Percentiles rank a stretch among this genome's conserved stretches.
Evolutionary conservation across 1,284 basidiomycete species (phyloP).

Genomic region (Mycena sp.): DNA sequence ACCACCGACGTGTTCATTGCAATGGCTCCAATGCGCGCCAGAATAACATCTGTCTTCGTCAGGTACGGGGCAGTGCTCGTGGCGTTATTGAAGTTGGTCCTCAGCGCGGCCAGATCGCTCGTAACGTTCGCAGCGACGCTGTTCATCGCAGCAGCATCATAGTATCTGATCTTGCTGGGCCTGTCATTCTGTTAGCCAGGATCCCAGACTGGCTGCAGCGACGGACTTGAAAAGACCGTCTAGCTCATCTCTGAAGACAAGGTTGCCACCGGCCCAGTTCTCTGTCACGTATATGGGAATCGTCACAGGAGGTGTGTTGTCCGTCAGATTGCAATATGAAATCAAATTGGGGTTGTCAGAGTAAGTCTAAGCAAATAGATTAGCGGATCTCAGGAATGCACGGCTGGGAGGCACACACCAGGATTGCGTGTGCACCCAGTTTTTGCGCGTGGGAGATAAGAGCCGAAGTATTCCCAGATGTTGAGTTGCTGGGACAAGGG

Average conservation of each 20-base stretch:
- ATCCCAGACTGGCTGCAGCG: not conserved
- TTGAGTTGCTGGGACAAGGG: not conserved
- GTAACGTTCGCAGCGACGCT: not conserved
- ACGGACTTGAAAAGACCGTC: conserved; percentile 1
- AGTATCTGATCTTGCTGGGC: conserved; percentile 1
- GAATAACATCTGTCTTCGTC: not conserved
- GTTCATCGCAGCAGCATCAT: conserved; percentile 6
- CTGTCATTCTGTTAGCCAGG: not conserved
- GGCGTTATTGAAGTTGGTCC: no score
- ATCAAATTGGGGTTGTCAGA: not conserved
- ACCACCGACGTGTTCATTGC: not conserved
- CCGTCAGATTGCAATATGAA: conserved; percentile 13
- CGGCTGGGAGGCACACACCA: not conserved
- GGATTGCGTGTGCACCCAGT: conserved; percentile 17
- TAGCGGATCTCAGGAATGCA: not conserved
- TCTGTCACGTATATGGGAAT: conserved; percentile 22
- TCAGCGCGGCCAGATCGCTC: not conserved
- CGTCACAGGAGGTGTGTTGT: conserved; percentile 2
- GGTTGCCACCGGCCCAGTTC: not conserved
- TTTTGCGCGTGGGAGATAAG: conserved; percentile 13
- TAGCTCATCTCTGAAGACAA: conserved; percentile 6
- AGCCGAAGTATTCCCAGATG: conserved; percentile 4
- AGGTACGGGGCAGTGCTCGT: not conserved
- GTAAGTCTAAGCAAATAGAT: not conserved
- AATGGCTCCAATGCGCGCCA: conserved; percentile 6